A percentile compares a stretch with the other conserved stretches of the same genome.
phyloP scores from a whole-genome alignment of 306 rosid species.

The Prunus padus region DNA sequence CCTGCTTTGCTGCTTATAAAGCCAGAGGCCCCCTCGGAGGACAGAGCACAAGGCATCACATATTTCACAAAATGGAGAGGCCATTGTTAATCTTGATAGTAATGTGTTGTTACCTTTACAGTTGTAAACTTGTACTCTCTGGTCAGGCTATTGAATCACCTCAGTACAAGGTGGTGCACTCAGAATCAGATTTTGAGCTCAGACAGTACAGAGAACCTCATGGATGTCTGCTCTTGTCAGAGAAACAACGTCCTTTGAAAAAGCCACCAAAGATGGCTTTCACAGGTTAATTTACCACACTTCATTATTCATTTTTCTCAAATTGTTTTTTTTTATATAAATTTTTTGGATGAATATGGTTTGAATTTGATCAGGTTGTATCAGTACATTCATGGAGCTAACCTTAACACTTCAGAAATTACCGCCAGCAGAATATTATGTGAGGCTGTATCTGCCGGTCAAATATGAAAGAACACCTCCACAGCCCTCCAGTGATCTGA shows the following conservation, averaged over 20 bases:
- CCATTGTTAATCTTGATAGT: conserved; percentile 10
- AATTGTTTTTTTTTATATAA: no score
- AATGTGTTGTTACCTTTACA: conserved; percentile 24
- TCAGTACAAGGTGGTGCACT: conserved; percentile 39
- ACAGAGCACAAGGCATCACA: conserved; percentile 1
- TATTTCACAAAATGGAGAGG: conserved; percentile 29
- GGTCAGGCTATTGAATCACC: conserved; percentile 56
- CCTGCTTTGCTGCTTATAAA: conserved; percentile 19
- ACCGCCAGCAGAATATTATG: conserved; percentile 29
- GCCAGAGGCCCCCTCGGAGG: not conserved
- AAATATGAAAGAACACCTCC: conserved; percentile 44
- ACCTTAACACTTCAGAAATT: conserved; percentile 44
- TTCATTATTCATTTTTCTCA: not conserved
- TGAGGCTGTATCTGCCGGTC: conserved; percentile 44
- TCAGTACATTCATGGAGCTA: conserved; percentile 64
- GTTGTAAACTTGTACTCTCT: not conserved
- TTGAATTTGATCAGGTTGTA: conserved; percentile 50
- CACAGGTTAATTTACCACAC: conserved; percentile 50
- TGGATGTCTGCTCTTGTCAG: conserved; percentile 65
- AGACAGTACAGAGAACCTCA: conserved; percentile 59
- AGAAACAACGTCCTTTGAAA: conserved; percentile 48
- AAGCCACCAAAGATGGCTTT: conserved; percentile 64
- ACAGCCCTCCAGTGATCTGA: conserved; percentile 51
- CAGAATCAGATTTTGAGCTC: conserved; percentile 66
- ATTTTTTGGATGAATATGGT: no score